phyloP scores from a whole-genome alignment of 306 rosid genomes.

The Prunus kanzakura region DNA sequence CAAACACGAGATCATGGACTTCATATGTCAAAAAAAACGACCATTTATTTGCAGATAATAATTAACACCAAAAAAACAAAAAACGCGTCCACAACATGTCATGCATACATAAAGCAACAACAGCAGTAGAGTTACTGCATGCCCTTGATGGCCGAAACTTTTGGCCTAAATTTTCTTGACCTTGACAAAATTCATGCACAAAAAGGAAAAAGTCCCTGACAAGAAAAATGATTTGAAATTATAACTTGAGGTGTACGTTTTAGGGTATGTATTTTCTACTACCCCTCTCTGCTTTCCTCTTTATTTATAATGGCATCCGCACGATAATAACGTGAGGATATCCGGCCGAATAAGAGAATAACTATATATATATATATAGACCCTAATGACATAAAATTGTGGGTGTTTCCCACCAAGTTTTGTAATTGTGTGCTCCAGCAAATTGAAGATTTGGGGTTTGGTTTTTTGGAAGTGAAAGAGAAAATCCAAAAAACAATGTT shows the following conservation, averaged over 20 bases:
- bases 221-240: background rate
- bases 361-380: too few species aligned
- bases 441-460: background rate
- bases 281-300: rapidly evolving
- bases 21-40: background rate
- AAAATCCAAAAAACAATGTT: background rate
- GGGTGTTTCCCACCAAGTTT: background rate
- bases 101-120: background rate
- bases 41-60: background rate
- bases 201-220: background rate
- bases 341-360: rapidly evolving
- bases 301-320: too few species aligned
- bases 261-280: background rate
- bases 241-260: background rate
- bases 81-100: background rate
- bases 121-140: background rate
- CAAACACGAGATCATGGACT: background rate
- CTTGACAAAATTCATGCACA: background rate
- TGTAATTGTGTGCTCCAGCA: background rate
- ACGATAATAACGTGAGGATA: rapidly evolving
- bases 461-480: background rate
- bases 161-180: background rate
- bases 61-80: background rate
- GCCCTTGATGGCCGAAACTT: background rate
- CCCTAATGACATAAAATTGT: too few species aligned